A percentile compares a stretch with the other conserved stretches of the same genome.
Conservation (phyloP, 2,329 filamentous ascomycete genomes). For the Seiridium cupressi region DNA sequence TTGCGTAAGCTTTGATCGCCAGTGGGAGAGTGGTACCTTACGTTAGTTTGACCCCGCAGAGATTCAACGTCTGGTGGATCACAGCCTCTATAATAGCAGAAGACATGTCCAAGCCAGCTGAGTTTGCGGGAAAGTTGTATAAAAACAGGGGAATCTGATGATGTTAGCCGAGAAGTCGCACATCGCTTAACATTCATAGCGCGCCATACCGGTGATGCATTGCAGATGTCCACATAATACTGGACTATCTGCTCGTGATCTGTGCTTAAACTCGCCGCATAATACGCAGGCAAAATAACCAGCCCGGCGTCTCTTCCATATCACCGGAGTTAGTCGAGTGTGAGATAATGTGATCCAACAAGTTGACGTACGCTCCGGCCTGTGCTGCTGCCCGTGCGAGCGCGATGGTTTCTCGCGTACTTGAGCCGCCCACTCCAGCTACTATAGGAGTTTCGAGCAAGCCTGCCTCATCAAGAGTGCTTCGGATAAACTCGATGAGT, state of each 20-base stretch:
- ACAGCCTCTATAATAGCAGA: slow-evolving; percentile 17
- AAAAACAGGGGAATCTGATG: slow-evolving; percentile 18
- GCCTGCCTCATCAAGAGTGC: slow-evolving; percentile 17
- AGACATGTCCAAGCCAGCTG: slow-evolving; percentile 21
- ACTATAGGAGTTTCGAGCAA: slow-evolving; percentile 19
- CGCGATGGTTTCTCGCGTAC: slow-evolving; percentile 20
- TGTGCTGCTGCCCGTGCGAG: slow-evolving; percentile 16
- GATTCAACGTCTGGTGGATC: slow-evolving; percentile 15
- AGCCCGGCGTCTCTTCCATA: slow-evolving; percentile 19
- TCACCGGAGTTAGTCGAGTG: neutral
- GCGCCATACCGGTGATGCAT: slow-evolving; percentile 18
- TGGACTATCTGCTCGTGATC: slow-evolving; percentile 19
- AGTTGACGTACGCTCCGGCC: slow-evolving; percentile 17
- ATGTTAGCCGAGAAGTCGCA: neutral
- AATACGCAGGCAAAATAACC: slow-evolving; percentile 23
- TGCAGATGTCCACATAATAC: slow-evolving; percentile 22
- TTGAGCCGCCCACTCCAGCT: slow-evolving; percentile 19
- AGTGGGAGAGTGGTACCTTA: slow-evolving; percentile 2
- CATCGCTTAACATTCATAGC: neutral
- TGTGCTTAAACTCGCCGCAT: slow-evolving; percentile 19
- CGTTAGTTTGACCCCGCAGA: slow-evolving; percentile 22
- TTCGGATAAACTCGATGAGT: slow-evolving; percentile 19
- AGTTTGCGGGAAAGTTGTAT: slow-evolving; percentile 22
- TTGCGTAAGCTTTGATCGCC: neutral
- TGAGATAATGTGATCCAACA: too few relatives aligned